Percentiles rank a stretch among this genome's conserved stretches.
phyloP scores from a whole-genome alignment of 108 stramenopile genomes.

The Seminavis robusta region DNA sequence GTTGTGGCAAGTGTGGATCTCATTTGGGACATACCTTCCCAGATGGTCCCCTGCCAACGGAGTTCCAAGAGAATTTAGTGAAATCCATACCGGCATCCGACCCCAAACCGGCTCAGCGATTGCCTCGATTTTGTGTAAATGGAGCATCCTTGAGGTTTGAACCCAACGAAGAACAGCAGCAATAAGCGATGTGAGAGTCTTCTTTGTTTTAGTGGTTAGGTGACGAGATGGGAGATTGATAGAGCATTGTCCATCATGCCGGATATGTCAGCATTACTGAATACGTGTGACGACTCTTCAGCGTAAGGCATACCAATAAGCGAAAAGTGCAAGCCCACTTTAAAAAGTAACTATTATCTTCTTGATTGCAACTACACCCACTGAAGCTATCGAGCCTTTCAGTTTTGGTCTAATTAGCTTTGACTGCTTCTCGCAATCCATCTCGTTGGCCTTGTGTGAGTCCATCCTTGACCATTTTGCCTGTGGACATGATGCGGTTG shows the following conservation, averaged over 20 bases:
- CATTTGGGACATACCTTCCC: constrained; percentile 83
- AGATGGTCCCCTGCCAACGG: constrained; percentile 60
- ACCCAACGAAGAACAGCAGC: constrained; percentile 1
- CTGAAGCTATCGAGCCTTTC: too few species aligned
- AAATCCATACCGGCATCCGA: constrained; percentile 55
- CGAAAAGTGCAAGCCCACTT: too few species aligned
- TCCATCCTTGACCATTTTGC: constrained; percentile 66
- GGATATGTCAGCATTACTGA: too few species aligned
- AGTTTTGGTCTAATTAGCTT: too few species aligned
- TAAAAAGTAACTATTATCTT: too few species aligned
- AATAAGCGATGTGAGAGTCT: neutral
- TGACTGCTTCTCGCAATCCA: neutral
- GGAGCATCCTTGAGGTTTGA: constrained; percentile 60
- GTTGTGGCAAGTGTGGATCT: constrained; percentile 49
- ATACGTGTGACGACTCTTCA: too few species aligned
- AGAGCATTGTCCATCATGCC: too few species aligned
- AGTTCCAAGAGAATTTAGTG: constrained; percentile 33
- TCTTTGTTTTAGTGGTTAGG: too few species aligned
- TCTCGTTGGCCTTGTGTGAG: constrained; percentile 71
- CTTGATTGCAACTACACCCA: too few species aligned
- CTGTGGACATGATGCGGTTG: constrained; percentile 23
- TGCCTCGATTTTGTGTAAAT: constrained; percentile 80
- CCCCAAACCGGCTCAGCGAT: constrained; percentile 44
- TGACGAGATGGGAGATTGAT: too few species aligned
- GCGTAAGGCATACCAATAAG: too few species aligned